Evolutionary conservation across 2,329 filamentous ascomycete genomes (phyloP).

Genomic region (Arthrobotrys iridis): DNA sequence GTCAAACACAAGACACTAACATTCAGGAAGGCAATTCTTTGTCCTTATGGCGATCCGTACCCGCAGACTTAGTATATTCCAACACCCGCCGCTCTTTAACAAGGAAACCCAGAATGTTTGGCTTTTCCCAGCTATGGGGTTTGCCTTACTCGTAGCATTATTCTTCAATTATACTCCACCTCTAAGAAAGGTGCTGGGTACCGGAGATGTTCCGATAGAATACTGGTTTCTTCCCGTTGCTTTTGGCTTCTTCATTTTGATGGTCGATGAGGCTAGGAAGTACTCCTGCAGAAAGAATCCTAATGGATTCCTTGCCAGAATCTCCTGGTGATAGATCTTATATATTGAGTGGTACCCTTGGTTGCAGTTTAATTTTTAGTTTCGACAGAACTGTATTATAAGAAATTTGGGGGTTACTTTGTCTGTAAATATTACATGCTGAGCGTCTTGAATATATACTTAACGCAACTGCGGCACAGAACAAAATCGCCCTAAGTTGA

Average conservation of each 20-base stretch:
- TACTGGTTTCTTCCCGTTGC: slow-evolving; percentile 80
- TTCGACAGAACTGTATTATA: background rate
- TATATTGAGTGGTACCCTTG: background rate
- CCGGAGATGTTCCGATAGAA: slow-evolving; percentile 73
- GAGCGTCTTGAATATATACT: too few relatives aligned
- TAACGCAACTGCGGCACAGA: too few relatives aligned
- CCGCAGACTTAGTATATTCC: slow-evolving; percentile 73
- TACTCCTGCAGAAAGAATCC: slow-evolving; percentile 71
- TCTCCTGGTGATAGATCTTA: slow-evolving; percentile 69
- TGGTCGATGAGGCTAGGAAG: slow-evolving; percentile 75
- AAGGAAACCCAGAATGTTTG: slow-evolving; percentile 73
- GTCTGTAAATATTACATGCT: too few relatives aligned
- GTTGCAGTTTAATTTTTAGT: background rate
- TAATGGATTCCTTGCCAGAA: slow-evolving; percentile 67
- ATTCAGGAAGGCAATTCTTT: slow-evolving; percentile 64
- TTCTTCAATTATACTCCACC: slow-evolving; percentile 74
- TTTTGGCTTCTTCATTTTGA: slow-evolving; percentile 73
- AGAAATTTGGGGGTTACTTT: too few relatives aligned
- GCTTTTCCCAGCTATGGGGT: slow-evolving; percentile 75
- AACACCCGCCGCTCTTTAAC: slow-evolving; percentile 76
- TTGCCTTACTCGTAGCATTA: slow-evolving; percentile 75
- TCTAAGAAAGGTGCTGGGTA: slow-evolving; percentile 71
- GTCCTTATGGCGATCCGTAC: slow-evolving; percentile 70
- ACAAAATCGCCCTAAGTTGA: too few relatives aligned
- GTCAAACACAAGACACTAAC: slow-evolving; percentile 54